These are phyloP conservation scores for Ceratonia siliqua DNA, from an alignment of 306 rosid species.

Conservation along the genomic window DNA sequence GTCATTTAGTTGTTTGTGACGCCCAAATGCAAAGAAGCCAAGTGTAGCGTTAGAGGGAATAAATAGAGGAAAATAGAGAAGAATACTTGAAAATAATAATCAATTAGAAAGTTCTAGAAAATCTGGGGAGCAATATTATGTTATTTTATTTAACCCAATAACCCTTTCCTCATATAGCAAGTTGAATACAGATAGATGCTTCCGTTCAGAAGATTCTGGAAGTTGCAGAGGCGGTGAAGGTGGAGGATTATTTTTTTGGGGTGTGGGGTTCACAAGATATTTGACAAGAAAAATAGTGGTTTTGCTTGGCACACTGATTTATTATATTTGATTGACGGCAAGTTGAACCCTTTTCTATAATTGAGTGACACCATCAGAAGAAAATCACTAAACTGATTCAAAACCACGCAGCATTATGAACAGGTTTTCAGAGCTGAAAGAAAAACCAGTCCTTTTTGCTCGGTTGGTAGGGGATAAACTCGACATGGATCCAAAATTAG, in stretches of 20 bases:
- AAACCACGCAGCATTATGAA: background rate
- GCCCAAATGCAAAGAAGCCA: background rate
- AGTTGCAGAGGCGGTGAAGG: slow-evolving; percentile 29
- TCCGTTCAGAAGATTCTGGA: slow-evolving; percentile 55
- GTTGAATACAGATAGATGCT: background rate
- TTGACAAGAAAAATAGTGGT: background rate
- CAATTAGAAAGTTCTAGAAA: slow-evolving; percentile 47
- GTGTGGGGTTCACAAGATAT: slow-evolving; percentile 6
- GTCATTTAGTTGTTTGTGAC: slow-evolving; percentile 20
- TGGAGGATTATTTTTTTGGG: background rate
- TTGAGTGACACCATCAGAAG: background rate
- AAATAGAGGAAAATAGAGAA: slow-evolving; percentile 13
- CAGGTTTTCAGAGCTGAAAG: background rate
- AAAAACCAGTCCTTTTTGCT: background rate
- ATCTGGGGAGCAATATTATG: slow-evolving; percentile 4
- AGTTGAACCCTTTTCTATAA: background rate
- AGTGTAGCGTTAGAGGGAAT: background rate
- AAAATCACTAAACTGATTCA: background rate
- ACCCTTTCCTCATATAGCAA: slow-evolving; percentile 28
- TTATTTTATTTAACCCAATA: background rate
- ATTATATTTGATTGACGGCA: slow-evolving; percentile 6
- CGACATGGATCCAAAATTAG: background rate
- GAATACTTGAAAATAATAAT: background rate
- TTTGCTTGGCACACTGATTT: slow-evolving; percentile 6
- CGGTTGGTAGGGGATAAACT: background rate